Evolutionary conservation across 768 basidiomycete genomes (phyloP), one percentile per base, ranked within the genome.

Genomic region (Mycena polygramma): DNA sequence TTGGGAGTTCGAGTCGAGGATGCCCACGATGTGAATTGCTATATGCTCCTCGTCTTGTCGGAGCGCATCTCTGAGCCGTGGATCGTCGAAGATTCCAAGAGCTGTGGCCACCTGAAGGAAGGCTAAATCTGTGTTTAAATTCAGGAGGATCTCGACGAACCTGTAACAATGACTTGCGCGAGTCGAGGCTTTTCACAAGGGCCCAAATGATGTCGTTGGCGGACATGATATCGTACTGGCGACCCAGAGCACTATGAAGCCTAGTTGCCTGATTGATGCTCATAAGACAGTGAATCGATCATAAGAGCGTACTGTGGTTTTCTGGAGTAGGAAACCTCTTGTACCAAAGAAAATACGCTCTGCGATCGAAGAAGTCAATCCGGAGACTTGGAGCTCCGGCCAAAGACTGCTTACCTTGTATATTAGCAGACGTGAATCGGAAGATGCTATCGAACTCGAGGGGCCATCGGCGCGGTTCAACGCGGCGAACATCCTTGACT

Each of bases 41-140:
- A 68, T n/a, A 7, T 59, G 59, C 35, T 68, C 54, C 45, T 68
- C 67, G 60, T 68, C 67, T 43, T 57, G 45, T 1, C 67, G 60
- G 4, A 68, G 60, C 10, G 60, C 60, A 41, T 53, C 35, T 35
- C 51, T 49, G 1, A 68, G 52, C 14, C n/a, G 36, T 13, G 30
- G 8, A 26, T 68, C 59, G 30, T 39, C 58, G 17, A 8, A 13
- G 30, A 68, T 46, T 0, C 43, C 52, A 5, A 68, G 41, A 19
- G 26, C n/a, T 26, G 51, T 17, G 30, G 59, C 39, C 9, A 68
- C 22, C 66, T 68, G n/a, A 36, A 26, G 26, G 9, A 46, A 22
- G 46, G 20, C 11, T 60, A 26, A 49, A 22, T 48, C n/a, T n/a
- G 36, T 60, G 11, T 22, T 49, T 11, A 20, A 24, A 45, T 0